Conservation (phyloP, 2,329 filamentous ascomycete species). For the Daldinia eschscholtzii region DNA sequence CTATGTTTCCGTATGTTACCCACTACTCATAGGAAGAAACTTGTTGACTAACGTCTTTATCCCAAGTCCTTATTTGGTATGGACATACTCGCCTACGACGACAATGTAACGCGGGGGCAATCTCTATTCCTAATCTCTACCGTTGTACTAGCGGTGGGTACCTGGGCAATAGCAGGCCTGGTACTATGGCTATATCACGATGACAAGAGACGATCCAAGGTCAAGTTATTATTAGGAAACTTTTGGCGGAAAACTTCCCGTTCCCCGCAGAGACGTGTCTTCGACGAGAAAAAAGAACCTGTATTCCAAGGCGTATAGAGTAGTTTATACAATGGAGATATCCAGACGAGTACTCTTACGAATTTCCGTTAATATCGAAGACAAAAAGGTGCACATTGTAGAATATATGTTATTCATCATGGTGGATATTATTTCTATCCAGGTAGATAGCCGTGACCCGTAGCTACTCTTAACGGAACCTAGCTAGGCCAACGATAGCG, state of each 20-base stretch:
- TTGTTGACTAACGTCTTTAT: background rate
- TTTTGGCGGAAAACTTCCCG: conserved; percentile 9
- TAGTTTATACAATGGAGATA: background rate
- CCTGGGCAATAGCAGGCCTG: conserved; percentile 29
- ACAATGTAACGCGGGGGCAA: conserved; percentile 9
- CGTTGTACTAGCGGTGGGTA: conserved; percentile 24
- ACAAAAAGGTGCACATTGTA: background rate
- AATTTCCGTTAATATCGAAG: background rate
- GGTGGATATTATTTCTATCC: background rate
- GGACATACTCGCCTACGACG: conserved; percentile 30
- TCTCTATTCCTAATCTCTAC: conserved; percentile 30
- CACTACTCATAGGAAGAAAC: background rate
- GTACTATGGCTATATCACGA: conserved; percentile 38
- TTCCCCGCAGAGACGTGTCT: background rate
- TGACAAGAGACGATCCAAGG: conserved; percentile 20
- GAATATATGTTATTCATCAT: background rate
- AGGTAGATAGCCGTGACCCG: background rate
- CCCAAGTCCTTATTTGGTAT: conserved; percentile 35
- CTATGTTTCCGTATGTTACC: conserved; percentile 26
- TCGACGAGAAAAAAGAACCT: background rate
- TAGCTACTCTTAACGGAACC: background rate
- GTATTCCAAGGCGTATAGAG: conserved; percentile 23
- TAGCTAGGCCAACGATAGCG: background rate
- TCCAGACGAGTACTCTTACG: background rate
- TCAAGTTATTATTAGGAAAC: conserved; percentile 11